Evolutionary conservation across 441 rosid genomes (phyloP).

Genomic region (Kokia cookei): DNA sequence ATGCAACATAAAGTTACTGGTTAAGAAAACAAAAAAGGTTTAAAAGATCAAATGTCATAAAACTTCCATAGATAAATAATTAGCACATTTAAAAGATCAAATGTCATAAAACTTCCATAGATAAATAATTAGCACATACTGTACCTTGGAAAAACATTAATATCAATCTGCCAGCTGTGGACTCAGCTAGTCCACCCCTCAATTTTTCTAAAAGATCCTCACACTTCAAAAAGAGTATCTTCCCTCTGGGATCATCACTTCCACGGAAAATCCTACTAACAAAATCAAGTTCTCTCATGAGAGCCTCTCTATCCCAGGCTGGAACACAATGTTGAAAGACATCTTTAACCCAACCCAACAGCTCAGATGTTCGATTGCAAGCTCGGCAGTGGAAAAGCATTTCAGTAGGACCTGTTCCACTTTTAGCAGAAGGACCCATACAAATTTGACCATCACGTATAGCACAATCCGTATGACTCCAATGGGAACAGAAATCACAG

Average conservation of each 20-base stretch:
- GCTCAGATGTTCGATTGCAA: constrained; percentile 87
- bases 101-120: not conserved
- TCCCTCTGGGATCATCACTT: constrained; percentile 88
- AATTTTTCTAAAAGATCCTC: constrained; percentile 77
- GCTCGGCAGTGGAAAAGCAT: constrained; percentile 90
- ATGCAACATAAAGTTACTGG: too few relatives aligned
- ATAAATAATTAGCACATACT: not conserved
- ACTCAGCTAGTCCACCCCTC: constrained; percentile 69
- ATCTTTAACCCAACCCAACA: constrained; percentile 95
- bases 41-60: not conserved
- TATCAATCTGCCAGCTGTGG: constrained; percentile 68
- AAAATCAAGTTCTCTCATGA: constrained; percentile 82
- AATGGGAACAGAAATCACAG: constrained; percentile 88
- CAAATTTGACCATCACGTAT: constrained; percentile 82
- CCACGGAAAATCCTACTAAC: constrained; percentile 87
- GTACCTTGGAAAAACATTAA: constrained; percentile 86
- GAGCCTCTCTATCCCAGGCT: constrained; percentile 83
- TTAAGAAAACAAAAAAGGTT: too few relatives aligned
- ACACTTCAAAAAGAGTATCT: constrained; percentile 85
- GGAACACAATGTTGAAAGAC: constrained; percentile 96
- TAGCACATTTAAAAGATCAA: too few relatives aligned
- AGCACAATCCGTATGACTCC: constrained; percentile 99
- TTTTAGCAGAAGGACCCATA: constrained; percentile 71
- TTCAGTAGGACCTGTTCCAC: constrained; percentile 59
- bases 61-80: not conserved